Base-by-base conservation (phyloP, 345 rosid genomes). In the Sisymbrium irio region DNA sequence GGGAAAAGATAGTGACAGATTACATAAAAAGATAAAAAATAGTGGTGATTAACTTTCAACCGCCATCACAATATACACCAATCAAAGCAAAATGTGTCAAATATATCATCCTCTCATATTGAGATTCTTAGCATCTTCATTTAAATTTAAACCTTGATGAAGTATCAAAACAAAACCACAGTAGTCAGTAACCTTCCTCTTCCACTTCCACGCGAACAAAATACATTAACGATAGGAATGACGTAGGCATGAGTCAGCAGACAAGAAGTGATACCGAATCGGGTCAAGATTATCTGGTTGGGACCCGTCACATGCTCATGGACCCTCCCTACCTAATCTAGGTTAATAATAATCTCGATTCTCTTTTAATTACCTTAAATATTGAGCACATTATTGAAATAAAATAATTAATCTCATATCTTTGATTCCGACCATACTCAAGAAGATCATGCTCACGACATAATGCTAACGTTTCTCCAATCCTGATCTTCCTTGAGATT, bases 271-370 rank as follows among this genome's bases (percentile, higher is more conserved):
- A 62, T 40, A 53, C 72, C 65, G 12, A 76, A 76, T 76, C 79
- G 79, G 65, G 79, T 69, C 75, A 69, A 76, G 75, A 76, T 76
- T 44, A 62, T 76, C 36, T 76, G 70, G 79, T 62, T 76, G 65
- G 71, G 75, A 69, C 79, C 79, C 65, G 65, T 45, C 79, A 76
- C 79, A 76, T 76, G 75, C 79, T 62, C 71, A 76, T 69, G 71
- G 79, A 62, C 71, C 79, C 71, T 69, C 59, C 54, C 75, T 54
- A 69, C 75, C 79, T 76, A 76, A 76, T 62, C 65, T 42, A 53
- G 39, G 57, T 70, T 67, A n/a, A 50, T 54, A 35, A 59, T 60
- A 17, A 69, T 56, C 12, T 54, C 41, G 51, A 76, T 62, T 69
- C 50, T 62, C 20, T 69, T 9, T 27, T 69, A 35, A 51, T 18